These are phyloP conservation scores for Borealophlyctis nickersoniae DNA, from an alignment of 192 early-diverging fungal genomes.

Conservation along the genomic window DNA sequence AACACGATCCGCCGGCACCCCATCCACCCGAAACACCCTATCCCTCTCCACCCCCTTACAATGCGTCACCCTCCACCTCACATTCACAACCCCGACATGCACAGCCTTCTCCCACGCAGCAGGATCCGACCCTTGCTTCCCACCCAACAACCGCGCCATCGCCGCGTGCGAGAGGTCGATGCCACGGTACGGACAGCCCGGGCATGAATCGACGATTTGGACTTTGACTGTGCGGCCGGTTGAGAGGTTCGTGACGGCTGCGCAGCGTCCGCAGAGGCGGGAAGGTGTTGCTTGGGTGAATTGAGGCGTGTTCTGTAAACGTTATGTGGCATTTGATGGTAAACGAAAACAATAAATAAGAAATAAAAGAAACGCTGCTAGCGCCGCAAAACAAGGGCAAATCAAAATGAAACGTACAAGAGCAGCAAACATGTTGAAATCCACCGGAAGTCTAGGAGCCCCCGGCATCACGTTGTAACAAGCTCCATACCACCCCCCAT, in stretches of 20 bases:
- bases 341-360: neutral
- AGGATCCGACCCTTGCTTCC: conserved; percentile 1
- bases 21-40: conserved; percentile 5
- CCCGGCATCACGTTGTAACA: conserved; percentile 20
- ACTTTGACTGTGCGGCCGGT: neutral
- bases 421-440: conserved; percentile 29
- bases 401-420: conserved; percentile 7
- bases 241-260: neutral
- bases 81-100: conserved; percentile 5
- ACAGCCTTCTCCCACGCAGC: conserved; percentile 8
- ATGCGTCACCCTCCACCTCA: conserved; percentile 7
- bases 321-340: neutral
- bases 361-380: too few species aligned
- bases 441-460: conserved; percentile 13
- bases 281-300: neutral
- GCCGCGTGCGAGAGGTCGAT: conserved; percentile 24
- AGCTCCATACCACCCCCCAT: conserved; percentile 33
- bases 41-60: conserved; percentile 10
- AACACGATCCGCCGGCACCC: conserved; percentile 12
- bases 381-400: neutral
- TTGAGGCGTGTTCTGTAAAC: conserved; percentile 20
- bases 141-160: conserved; percentile 15
- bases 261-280: conserved; percentile 21
- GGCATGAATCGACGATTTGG: conserved; percentile 27
- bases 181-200: conserved; percentile 24